phyloP scores from a whole-genome alignment of 768 basidiomycete species.

The Boletus reticulatus region DNA sequence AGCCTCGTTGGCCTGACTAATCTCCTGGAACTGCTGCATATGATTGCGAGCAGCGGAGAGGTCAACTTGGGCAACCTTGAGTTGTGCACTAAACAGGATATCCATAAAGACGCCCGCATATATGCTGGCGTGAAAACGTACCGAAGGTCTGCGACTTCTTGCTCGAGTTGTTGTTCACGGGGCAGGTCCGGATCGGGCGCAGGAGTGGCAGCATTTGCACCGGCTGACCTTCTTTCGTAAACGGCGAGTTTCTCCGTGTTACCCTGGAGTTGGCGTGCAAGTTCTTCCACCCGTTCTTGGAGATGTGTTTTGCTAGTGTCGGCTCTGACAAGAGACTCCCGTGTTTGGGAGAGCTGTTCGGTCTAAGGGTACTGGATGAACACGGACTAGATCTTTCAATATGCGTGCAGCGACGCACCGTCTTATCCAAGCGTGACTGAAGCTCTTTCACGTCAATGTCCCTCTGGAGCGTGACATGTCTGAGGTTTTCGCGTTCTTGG shows the following conservation, averaged over 20 bases:
- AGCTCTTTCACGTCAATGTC: conserved; percentile 79
- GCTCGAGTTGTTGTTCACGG: conserved; percentile 77
- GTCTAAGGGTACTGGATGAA: conserved; percentile 39
- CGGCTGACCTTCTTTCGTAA: conserved; percentile 65
- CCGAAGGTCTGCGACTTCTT: conserved; percentile 85
- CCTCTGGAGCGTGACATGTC: conserved; percentile 75
- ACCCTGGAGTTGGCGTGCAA: conserved; percentile 62
- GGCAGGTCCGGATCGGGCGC: conserved; percentile 45
- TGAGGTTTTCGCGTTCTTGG: conserved; percentile 70
- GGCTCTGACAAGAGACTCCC: conserved; percentile 67
- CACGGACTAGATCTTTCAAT: background rate
- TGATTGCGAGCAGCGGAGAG: conserved; percentile 67
- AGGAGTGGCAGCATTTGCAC: conserved; percentile 30
- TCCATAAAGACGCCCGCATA: background rate
- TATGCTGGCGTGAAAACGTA: conserved; percentile 30
- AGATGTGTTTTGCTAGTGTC: conserved; percentile 80
- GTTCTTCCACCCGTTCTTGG: conserved; percentile 54
- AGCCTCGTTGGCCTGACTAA: conserved; percentile 78
- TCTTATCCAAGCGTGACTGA: conserved; percentile 68
- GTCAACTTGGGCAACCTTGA: conserved; percentile 79
- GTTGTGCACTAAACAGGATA: conserved; percentile 49
- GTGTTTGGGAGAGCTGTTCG: conserved; percentile 62
- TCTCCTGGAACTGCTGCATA: conserved; percentile 83
- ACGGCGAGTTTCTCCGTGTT: conserved; percentile 84
- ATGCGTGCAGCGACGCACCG: conserved; percentile 41